Evolutionary conservation across 345 rosid genomes (phyloP), one percentile per base, ranked within the genome.

Genomic region (Eutrema japonicum): DNA sequence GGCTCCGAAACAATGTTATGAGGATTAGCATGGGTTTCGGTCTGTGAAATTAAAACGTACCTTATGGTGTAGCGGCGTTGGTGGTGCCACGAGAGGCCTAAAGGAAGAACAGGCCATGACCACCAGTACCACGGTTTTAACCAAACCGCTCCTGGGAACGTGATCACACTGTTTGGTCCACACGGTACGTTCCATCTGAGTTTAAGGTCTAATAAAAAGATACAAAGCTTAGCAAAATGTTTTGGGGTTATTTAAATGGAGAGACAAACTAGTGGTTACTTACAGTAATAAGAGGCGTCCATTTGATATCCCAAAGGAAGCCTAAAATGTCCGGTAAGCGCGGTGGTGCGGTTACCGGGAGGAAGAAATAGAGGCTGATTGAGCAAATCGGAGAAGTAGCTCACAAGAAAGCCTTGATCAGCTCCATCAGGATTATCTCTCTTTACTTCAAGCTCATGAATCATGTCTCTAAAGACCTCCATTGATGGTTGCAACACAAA

Each of bases 121-220:
- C 99, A 95, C 99, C 98, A 95, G 53, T 95, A 95, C 98, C 99
- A 95, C 64, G 99, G 99, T 73, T 95, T 95, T 85, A 92, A 71
- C 96, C 96, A 95, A 30, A 87, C 75, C 5, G 97, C 99, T 80
- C 99, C 86, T 1, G 99, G 99, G 80, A 88, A 95, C 16, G 99
- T 95, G 54, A 95, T 89, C 67, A 92, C 97, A 49, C 94, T 95
- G 73, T 90, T 92, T 8, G 96, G 96, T 53, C 98, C 97, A 26
- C 99, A 95, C 5, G 99, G 98, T 62, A 95, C 86, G 45, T 80
- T 92, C 99, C 99, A 95, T 26, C 85, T 81, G 10, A 95, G 90
- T 62, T 75, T 86, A 52, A 95, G 91, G 82, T 95, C 99, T 95
- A 80, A 8, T 3, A 49, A 57, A 22, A 48, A 67, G 2, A 22